phyloP scores from a whole-genome alignment of 192 early-diverging fungal species.

The Glomus cerebriforme region DNA sequence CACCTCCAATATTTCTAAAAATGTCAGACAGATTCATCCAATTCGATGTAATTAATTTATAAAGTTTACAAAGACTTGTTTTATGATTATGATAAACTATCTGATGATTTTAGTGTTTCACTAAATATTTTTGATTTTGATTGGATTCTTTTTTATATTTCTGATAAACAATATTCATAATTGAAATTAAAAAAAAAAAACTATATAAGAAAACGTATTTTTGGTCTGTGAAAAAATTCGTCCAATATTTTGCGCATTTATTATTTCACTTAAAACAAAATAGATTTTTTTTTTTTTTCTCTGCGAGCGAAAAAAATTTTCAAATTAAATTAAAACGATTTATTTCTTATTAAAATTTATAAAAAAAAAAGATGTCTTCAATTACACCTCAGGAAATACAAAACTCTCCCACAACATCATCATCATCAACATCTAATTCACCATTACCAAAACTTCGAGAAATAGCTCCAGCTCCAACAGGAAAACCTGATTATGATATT shows the following conservation, averaged over 20 bases:
- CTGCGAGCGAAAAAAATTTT: neutral
- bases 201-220: neutral
- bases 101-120: neutral
- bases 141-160: neutral
- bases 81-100: neutral
- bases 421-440: neutral
- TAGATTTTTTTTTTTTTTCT: neutral
- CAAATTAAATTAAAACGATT: neutral
- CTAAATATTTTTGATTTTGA: neutral
- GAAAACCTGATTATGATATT: slow-evolving; percentile 26
- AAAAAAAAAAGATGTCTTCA: neutral
- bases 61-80: neutral
- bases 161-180: neutral
- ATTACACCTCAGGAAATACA: neutral
- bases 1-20: neutral
- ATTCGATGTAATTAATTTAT: neutral
- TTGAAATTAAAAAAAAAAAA: neutral
- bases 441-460: slow-evolving; percentile 10
- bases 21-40: neutral
- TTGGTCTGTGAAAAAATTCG: neutral
- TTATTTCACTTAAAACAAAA: neutral
- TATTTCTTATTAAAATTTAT: neutral
- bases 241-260: neutral
- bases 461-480: slow-evolving; percentile 24
- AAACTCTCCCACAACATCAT: neutral